Evolutionary conservation across 2,329 filamentous ascomycete genomes (phyloP).

Genomic region (Ascocoryne sarcoides): DNA sequence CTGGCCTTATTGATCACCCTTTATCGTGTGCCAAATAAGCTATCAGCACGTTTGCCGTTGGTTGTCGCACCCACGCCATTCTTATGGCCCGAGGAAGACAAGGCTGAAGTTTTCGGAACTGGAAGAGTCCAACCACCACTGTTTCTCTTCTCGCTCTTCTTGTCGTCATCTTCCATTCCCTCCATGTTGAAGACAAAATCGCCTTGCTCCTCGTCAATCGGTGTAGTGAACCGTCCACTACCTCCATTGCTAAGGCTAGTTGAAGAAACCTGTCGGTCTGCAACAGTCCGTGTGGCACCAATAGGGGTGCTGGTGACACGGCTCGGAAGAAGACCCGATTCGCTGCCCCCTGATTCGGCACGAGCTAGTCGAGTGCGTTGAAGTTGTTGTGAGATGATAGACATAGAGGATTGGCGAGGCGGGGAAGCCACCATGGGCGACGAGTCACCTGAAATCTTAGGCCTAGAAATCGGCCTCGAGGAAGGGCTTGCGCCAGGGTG

Average conservation of each 20-base stretch:
- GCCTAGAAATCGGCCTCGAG: slow-evolving; percentile 34
- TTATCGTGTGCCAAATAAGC: slow-evolving; percentile 13
- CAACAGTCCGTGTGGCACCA: slow-evolving; percentile 31
- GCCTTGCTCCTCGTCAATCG: slow-evolving; percentile 56
- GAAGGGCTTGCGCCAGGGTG: slow-evolving; percentile 40
- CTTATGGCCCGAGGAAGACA: slow-evolving; percentile 1
- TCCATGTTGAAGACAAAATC: slow-evolving; percentile 60
- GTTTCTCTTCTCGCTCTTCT: slow-evolving; percentile 33
- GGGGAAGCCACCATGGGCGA: slow-evolving; percentile 28
- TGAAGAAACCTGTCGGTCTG: slow-evolving; percentile 50
- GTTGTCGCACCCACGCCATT: slow-evolving; percentile 7
- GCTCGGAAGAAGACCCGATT: slow-evolving; percentile 42
- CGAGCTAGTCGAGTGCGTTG: slow-evolving; percentile 44
- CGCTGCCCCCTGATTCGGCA: slow-evolving; percentile 36
- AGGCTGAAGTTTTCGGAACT: slow-evolving; percentile 17
- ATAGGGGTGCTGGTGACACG: slow-evolving; percentile 34
- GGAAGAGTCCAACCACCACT: slow-evolving; percentile 26
- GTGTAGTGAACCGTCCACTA: slow-evolving; percentile 51
- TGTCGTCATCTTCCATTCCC: slow-evolving; percentile 52
- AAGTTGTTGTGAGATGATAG: slow-evolving; percentile 53
- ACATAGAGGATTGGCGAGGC: slow-evolving; percentile 38
- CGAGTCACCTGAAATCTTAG: slow-evolving; percentile 22
- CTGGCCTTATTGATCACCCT: no score
- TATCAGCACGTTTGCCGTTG: slow-evolving; percentile 13
- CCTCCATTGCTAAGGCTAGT: slow-evolving; percentile 37